Percentiles rank a stretch among this genome's conserved stretches.
phyloP scores from a whole-genome alignment of 2,329 filamentous ascomycete species.

The Cadophora sp. region DNA sequence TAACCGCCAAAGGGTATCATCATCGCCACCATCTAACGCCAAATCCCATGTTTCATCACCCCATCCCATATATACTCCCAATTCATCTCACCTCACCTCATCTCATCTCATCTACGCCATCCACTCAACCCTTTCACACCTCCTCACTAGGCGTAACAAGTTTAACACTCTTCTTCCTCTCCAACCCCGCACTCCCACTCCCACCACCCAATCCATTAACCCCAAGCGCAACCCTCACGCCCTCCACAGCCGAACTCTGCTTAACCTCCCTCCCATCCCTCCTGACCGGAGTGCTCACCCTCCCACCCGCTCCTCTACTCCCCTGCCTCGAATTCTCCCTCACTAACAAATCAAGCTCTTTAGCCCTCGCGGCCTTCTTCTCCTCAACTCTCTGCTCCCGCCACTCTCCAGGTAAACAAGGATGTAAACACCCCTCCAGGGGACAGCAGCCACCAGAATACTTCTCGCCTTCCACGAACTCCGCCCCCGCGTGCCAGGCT shows the following conservation, averaged over 20 bases:
- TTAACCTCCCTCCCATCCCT: constrained; percentile 61
- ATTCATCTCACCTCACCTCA: neutral
- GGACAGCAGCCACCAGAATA: constrained; percentile 65
- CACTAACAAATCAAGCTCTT: constrained; percentile 55
- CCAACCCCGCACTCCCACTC: constrained; percentile 51
- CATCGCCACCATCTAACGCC: constrained; percentile 20
- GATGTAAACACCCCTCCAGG: constrained; percentile 69
- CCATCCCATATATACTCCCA: constrained; percentile 6
- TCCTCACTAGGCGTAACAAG: constrained; percentile 51
- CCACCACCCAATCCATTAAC: constrained; percentile 33
- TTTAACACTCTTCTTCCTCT: constrained; percentile 70
- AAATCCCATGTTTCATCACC: neutral
- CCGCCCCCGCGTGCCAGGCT: constrained; percentile 58
- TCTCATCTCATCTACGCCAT: too few relatives aligned
- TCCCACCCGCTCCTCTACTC: constrained; percentile 28
- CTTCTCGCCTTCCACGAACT: constrained; percentile 45
- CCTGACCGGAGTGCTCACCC: constrained; percentile 44
- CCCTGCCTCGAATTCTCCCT: constrained; percentile 37
- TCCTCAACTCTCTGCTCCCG: constrained; percentile 53
- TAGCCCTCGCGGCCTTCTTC: constrained; percentile 41
- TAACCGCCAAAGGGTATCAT: constrained; percentile 20
- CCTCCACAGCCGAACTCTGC: constrained; percentile 66
- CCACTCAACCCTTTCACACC: constrained; percentile 18
- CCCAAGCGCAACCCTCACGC: constrained; percentile 59
- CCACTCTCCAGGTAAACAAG: constrained; percentile 65